Base-by-base conservation (phyloP, 805 yeast genomes). In the Teunomyces funiuensis region DNA sequence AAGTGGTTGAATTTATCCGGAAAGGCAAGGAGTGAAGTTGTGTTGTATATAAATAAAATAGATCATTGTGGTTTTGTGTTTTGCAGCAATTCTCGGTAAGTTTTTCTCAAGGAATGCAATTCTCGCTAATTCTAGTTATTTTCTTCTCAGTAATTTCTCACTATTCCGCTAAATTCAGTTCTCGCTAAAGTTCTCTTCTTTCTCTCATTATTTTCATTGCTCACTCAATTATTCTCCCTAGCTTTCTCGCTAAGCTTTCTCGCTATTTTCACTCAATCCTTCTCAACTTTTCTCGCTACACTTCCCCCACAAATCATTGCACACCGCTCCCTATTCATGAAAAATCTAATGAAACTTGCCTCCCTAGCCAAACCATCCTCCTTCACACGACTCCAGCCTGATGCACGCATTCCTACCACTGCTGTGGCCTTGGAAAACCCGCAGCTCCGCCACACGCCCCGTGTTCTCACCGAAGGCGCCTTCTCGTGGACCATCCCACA, bases 401-500 rank as follows among this genome's bases (percentile, higher is more conserved):
- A 70, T 43, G 43, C 41, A 33, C 43, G 49, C 28, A 57, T 69
- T 27, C 53, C 55, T 16, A 48, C 59, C 16, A 38, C 42, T 8
- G 58, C 53, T 5, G 43, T 41, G 8, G 76, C 74, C 2, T 22
- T 50, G 10, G 51, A 44, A 5, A 67, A 69, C 48, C 53, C 47
- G 8, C 54, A 63, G 41, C 44, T 69, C 19, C 58, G 61, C 37
- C 59, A 65, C 37, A 65, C 60, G 10, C 76, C 75, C 2, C 51
- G 75, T 25, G 52, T 64, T 2, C 54, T 71, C 17, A 54, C 69
- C 26, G 71, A 71, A 2, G 95, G 96, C 3, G 80, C 82, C 18
- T 91, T 74, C 57, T 79, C 93, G 2, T 91, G 79, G 74, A 74
- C 85, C 1, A 51, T 74, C 2, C 98, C 99, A 0, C 85, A 80